Base-by-base conservation (phyloP, 345 rosid genomes). In the Diplotaxis tenuifolia region DNA sequence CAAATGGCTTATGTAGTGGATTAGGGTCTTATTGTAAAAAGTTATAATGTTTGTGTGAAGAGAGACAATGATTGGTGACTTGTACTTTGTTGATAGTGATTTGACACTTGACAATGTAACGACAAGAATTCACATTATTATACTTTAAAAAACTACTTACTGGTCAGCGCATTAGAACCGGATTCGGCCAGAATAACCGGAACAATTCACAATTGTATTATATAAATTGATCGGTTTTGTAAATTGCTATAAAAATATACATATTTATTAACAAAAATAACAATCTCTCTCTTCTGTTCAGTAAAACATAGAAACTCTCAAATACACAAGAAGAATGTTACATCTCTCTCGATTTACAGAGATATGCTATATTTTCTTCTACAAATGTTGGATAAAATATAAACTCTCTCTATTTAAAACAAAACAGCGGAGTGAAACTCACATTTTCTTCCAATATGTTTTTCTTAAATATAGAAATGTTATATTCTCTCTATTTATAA, bases 81-180 rank as follows among this genome's bases (percentile, higher is more conserved):
- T 54, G 76, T 72, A 72, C 76, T 72, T 63, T 3, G 15, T 1
- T 12, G 70, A 72, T 20, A 55, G 56, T 72, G 76, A 72, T 54
- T 72, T 72, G 76, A 64, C 76, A 54, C 57, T 54, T 22, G 56
- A 72, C 76, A 72, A 50, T 27, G 64, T 64, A 64, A 54, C 64
- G 76, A 72, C 50, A 45, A 45, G 50, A n/a, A 45, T 14, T 45
- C 50, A n/a, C 16, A 45, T 45, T 45, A 45, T 8, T 14, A 8
- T 29, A 29, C 6, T 29, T 29, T 6, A 29, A 29, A 40, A 45
- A 45, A n/a, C 5, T 45, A 45, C 18, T 45, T n/a, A n/a, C n/a
- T 42, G 50, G 50, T 45, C 19, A 45, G 50, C 1, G 50, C 50
- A 45, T n/a, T 45, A 18, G 50, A 45, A 45, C 50, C 18, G 50